Evolutionary conservation across 495 filamentous ascomycete species (phyloP), one percentile per base, ranked within the genome.

Genomic region (Penicillium canariense): DNA sequence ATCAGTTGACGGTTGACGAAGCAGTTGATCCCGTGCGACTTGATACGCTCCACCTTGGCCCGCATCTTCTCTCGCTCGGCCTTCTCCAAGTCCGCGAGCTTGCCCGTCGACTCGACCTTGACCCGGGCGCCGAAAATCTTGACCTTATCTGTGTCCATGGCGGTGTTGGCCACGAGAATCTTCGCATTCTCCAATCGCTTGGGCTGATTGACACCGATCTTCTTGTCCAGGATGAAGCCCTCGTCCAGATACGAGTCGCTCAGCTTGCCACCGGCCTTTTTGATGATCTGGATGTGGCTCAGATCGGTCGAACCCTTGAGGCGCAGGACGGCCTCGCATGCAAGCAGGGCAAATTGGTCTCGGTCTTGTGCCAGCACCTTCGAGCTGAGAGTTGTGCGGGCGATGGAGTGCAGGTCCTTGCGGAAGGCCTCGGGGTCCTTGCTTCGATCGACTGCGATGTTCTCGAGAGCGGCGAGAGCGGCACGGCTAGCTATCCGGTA

Each of bases 131-230:
- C 94, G 68, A 97, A 98, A 62, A 98, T 97, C 83, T 98, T 98
- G 75, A 98, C 89, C 81, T 98, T 98, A 74, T 98, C 94, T 23
- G 94, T 97, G 71, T 98, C 94, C 94, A 98, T 98, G 5, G 93
- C 87, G 10, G 94, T 98, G 73, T 98, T 98, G 50, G 94, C 94
- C 23, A 97, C 88, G 15, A 98, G 74, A 55, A 98, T 97, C 80
- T 97, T 97, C 46, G 91, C 94, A 67, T 97, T 97, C 74, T 97
- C 94, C 61, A 98, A 78, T 40, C 90, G 81, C 79, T 97, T 97
- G 20, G 94, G 92, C 70, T 98, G 94, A 79, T 98, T 98, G 56
- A 97, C 91, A 56, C 94, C 94, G 57, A 98, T 96, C 77, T 87
- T 90, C 83, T 98, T 98, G 77, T 98, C 94, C 18, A 98, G 80